These are phyloP conservation scores for Elsinoe ampelina DNA, from an alignment of 2,329 filamentous ascomycete species.

Conservation along the genomic window DNA sequence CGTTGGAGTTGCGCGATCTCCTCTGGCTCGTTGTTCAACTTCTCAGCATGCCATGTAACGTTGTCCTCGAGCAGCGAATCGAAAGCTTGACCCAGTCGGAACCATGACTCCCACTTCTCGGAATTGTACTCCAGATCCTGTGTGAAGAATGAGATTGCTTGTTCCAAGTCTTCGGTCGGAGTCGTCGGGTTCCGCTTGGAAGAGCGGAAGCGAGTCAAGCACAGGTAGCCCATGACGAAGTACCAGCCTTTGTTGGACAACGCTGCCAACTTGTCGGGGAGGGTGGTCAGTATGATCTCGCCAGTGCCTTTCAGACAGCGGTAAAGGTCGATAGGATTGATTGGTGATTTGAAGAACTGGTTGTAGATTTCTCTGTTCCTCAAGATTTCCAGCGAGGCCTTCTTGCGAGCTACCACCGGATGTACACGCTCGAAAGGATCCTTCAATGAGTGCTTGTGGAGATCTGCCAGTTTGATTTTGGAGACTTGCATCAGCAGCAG, in stretches of 20 bases:
- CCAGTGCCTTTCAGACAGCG: conserved; percentile 71
- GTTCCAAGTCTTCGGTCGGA: conserved; percentile 74
- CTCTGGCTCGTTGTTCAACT: conserved; percentile 72
- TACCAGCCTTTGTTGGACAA: conserved; percentile 83
- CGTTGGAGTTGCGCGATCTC: conserved; percentile 70
- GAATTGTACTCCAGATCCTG: conserved; percentile 75
- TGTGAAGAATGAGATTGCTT: conserved; percentile 68
- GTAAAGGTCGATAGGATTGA: conserved; percentile 73
- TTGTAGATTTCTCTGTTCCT: conserved; percentile 79
- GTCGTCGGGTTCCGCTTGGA: conserved; percentile 59
- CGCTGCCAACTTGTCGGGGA: conserved; percentile 54
- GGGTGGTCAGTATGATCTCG: conserved; percentile 56
- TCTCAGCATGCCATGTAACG: conserved; percentile 81
- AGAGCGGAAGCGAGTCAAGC: conserved; percentile 74
- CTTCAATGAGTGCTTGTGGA: conserved; percentile 85
- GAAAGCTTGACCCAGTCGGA: conserved; percentile 74
- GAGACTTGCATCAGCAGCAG: conserved; percentile 73
- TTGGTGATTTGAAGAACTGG: conserved; percentile 69
- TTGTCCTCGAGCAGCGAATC: conserved; percentile 82
- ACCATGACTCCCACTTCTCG: conserved; percentile 85
- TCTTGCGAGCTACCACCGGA: conserved; percentile 67
- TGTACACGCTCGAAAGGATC: conserved; percentile 89
- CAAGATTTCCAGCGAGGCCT: conserved; percentile 68
- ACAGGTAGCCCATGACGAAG: conserved; percentile 80
- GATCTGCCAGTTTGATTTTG: conserved; percentile 78